Conservation (phyloP, 2,329 filamentous ascomycete genomes). For the Trichoderma endophyticum region DNA sequence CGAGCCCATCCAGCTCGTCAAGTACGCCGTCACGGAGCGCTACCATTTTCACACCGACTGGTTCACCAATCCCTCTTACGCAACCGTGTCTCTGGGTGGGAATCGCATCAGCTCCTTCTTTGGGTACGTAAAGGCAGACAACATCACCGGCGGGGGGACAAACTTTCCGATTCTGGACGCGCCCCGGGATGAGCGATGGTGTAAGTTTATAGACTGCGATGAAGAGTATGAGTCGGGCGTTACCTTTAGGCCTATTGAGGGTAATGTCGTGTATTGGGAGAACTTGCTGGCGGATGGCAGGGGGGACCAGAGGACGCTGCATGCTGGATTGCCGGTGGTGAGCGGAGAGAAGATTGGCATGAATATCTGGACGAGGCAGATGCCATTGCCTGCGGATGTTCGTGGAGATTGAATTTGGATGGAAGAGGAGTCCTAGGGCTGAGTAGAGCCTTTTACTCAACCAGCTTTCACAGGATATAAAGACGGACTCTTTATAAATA, state of each 20-base stretch:
- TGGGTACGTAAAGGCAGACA: conserved; percentile 43
- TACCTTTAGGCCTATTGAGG: conserved; percentile 46
- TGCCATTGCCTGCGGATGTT: conserved; percentile 32
- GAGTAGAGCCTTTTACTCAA: background rate
- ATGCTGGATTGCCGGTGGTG: conserved; percentile 46
- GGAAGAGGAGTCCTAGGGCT: background rate
- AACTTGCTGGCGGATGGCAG: conserved; percentile 40
- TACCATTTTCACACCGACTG: conserved; percentile 53
- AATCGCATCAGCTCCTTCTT: conserved; percentile 48
- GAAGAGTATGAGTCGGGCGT: conserved; percentile 45
- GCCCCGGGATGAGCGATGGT: conserved; percentile 40
- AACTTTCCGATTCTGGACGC: conserved; percentile 45
- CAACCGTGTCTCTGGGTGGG: conserved; percentile 39
- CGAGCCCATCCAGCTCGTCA: conserved; percentile 48
- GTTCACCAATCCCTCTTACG: conserved; percentile 42
- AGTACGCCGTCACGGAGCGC: conserved; percentile 43
- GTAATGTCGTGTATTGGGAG: conserved; percentile 49
- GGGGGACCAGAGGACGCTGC: conserved; percentile 44
- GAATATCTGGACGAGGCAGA: conserved; percentile 52
- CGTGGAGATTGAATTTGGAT: background rate
- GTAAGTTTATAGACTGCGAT: conserved; percentile 46
- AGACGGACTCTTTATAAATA: background rate
- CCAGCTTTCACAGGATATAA: background rate
- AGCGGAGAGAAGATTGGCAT: conserved; percentile 48
- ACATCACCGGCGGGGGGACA: conserved; percentile 46